Base-by-base conservation (phyloP, 73 alveolate species). In the Diophrys sp. region DNA sequence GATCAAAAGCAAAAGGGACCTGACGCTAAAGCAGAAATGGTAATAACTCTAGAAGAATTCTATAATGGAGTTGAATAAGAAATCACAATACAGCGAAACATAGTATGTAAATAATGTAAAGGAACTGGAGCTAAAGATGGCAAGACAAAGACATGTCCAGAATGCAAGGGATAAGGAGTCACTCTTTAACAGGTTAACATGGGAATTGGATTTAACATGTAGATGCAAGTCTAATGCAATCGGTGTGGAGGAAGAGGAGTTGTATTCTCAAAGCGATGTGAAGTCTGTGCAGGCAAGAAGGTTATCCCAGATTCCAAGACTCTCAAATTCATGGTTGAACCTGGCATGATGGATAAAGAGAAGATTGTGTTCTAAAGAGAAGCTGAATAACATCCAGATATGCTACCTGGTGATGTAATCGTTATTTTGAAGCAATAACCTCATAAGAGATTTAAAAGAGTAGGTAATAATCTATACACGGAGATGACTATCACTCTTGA, bases 61-160 rank as follows among this genome's bases (percentile, higher is more conserved):
- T 96, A 95, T 73, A 86, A 89, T 67, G 99, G 99, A 0, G 67
- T 89, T 24, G 84, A 77, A 14, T 81, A 91, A 54, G 91, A 85
- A 23, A 76, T 95, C 76, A 87, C 95, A 23, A 84, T 93, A 14
- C 81, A 74, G 67, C 90, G 95, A 87, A 95, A 96, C 77, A 89
- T 92, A 0, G 62, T 95, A 29, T 96, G 99, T 56, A 85, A 80
- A 14, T 72, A 89, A 34, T 96, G 99, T 73, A 95, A 93, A 84
- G 99, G 98, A 31, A 95, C 98, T 33, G 99, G 99, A 76, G 98
- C 98, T 71, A 96, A 96, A 83, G 95, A 91, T 80, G 98, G 98
- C 23, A 95, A 92, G 83, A 88, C 96, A 11, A 91, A 94, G 75
- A 75, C 76, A 70, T 96, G 99, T 66, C 96, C 98, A 18, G 90